Conservation (phyloP, 2,329 filamentous ascomycete genomes). For the Cercospora sp. region DNA sequence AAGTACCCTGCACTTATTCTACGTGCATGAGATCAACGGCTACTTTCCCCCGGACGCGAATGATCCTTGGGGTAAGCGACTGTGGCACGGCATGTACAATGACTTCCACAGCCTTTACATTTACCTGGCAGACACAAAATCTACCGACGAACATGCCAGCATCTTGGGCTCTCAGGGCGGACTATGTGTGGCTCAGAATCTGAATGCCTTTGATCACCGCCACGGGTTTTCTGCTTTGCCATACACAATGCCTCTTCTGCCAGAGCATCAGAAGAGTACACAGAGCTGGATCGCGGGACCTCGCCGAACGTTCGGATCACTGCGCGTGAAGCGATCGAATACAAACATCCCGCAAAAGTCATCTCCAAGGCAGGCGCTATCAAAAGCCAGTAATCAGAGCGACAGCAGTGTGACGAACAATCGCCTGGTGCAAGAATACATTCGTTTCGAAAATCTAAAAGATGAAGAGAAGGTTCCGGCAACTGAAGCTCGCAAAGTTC, state of each 20-base stretch:
- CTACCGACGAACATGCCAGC: slow-evolving; percentile 34
- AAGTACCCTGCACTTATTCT: slow-evolving; percentile 66
- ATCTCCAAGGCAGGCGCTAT: slow-evolving; percentile 54
- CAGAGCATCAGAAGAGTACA: slow-evolving; percentile 42
- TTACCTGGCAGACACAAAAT: slow-evolving; percentile 65
- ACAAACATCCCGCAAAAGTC: slow-evolving; percentile 28
- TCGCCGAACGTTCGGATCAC: slow-evolving; percentile 23
- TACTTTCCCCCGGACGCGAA: slow-evolving; percentile 66
- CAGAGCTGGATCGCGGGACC: slow-evolving; percentile 30
- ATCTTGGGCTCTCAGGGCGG: slow-evolving; percentile 57
- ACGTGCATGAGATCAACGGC: slow-evolving; percentile 62
- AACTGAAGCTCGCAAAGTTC: slow-evolving; percentile 70
- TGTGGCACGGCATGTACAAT: slow-evolving; percentile 62
- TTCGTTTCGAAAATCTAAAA: slow-evolving; percentile 65
- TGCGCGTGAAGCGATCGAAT: slow-evolving; percentile 10
- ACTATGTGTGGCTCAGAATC: slow-evolving; percentile 67
- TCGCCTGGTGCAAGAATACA: slow-evolving; percentile 66
- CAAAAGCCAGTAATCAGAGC: slow-evolving; percentile 50
- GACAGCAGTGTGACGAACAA: slow-evolving; percentile 42
- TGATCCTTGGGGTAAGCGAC: slow-evolving; percentile 56
- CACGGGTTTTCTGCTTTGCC: slow-evolving; percentile 61
- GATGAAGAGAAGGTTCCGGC: slow-evolving; percentile 60
- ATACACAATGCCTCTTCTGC: slow-evolving; percentile 68
- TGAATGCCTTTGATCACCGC: slow-evolving; percentile 65
- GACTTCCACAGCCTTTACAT: slow-evolving; percentile 73